phyloP scores from a whole-genome alignment of 208 protist genomes.

The Trypanosoma platydactyli region DNA sequence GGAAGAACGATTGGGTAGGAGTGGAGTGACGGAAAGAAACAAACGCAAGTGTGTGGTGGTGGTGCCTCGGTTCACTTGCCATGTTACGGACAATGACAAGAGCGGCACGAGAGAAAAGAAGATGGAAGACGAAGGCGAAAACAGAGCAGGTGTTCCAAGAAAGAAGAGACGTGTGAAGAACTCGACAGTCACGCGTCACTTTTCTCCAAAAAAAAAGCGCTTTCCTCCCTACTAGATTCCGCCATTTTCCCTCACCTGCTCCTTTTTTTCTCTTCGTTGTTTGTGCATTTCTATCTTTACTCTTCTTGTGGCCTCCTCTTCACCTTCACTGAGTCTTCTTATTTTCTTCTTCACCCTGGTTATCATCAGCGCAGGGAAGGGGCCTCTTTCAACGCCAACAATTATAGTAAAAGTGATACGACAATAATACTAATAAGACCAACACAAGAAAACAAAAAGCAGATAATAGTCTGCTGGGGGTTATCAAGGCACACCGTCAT shows the following conservation, averaged over 20 bases:
- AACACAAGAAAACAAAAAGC: constrained; percentile 13
- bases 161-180: background rate
- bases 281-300: background rate
- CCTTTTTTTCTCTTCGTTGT: background rate
- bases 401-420: background rate
- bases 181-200: background rate
- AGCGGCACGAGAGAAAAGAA: constrained; percentile 9
- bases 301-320: background rate
- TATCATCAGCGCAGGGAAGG: background rate
- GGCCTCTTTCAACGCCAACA: background rate
- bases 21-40: background rate
- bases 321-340: constrained; percentile 1
- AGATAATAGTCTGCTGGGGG: constrained; percentile 7
- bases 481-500: constrained; percentile 11
- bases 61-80: no score
- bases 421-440: background rate
- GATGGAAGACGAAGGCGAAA: background rate
- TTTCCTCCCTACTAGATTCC: background rate
- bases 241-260: background rate
- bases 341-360: background rate
- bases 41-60: no score
- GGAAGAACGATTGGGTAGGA: background rate
- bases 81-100: no score
- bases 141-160: background rate
- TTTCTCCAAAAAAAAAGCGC: background rate